Percentiles rank a stretch among this genome's conserved stretches.
phyloP scores from a whole-genome alignment of 2,329 filamentous ascomycete genomes.

The Penicillium olsonii region DNA sequence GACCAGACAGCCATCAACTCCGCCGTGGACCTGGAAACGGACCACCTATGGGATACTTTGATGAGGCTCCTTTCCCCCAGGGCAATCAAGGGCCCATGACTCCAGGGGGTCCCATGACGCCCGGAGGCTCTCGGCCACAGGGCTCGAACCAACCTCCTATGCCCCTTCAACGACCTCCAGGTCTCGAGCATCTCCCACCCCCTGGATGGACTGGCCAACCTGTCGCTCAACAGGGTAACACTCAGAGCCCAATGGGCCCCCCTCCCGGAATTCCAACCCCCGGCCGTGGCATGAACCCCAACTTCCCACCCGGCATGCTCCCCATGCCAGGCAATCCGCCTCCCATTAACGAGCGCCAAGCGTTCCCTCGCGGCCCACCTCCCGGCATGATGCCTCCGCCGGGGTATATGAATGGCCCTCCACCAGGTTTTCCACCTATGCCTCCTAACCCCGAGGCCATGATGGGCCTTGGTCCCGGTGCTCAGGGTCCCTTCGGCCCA shows the following conservation, averaged over 20 bases:
- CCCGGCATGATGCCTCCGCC: conserved; percentile 50
- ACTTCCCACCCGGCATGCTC: conserved; percentile 46
- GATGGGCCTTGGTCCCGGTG: conserved; percentile 39
- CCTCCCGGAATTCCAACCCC: conserved; percentile 43
- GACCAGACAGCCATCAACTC: conserved; percentile 40
- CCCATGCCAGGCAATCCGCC: conserved; percentile 29
- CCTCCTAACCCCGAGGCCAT: conserved; percentile 40
- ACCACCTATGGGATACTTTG: conserved; percentile 42
- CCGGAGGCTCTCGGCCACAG: conserved; percentile 37
- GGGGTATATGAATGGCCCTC: conserved; percentile 47
- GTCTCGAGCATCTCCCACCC: conserved; percentile 45
- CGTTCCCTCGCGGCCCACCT: conserved; percentile 42
- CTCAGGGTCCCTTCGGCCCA: conserved; percentile 38
- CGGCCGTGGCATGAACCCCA: conserved; percentile 39
- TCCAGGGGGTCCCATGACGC: conserved; percentile 38
- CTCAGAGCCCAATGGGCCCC: conserved; percentile 35
- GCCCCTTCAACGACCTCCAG: conserved; percentile 47
- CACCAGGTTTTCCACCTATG: conserved; percentile 43
- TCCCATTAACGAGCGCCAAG: conserved; percentile 38
- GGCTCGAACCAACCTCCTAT: conserved; percentile 36
- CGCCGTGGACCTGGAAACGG: conserved; percentile 42
- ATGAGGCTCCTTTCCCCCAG: conserved; percentile 42
- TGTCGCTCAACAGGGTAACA: conserved; percentile 38
- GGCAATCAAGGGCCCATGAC: conserved; percentile 37
- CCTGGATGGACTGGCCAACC: conserved; percentile 42